Conservation (phyloP, 2,329 filamentous ascomycete genomes). For the Penicillium sp. region DNA sequence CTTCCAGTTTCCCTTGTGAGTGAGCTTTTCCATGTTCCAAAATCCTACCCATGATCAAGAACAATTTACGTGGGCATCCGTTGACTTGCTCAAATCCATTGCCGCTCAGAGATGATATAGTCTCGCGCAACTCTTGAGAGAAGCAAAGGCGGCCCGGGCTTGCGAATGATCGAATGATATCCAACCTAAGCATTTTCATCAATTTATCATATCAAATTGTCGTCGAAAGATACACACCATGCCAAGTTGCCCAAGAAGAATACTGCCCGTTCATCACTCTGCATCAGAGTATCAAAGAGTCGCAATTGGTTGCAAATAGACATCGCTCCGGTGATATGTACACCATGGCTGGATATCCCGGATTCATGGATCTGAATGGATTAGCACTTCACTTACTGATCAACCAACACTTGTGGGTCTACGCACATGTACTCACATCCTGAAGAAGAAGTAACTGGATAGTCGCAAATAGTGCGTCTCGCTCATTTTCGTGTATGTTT, state of each 20-base stretch:
- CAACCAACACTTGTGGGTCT: neutral
- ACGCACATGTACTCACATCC: constrained; percentile 27
- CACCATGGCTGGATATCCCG: constrained; percentile 33
- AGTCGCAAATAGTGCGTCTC: constrained; percentile 32
- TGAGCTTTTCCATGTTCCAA: constrained; percentile 30
- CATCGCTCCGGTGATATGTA: constrained; percentile 36
- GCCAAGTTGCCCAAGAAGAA: constrained; percentile 35
- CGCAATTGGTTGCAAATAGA: constrained; percentile 33
- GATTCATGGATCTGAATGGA: constrained; percentile 30
- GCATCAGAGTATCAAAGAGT: constrained; percentile 23
- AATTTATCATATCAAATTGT: neutral
- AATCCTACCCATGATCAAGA: constrained; percentile 30
- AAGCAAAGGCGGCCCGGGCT: constrained; percentile 30
- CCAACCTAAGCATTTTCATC: constrained; percentile 22
- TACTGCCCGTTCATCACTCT: constrained; percentile 26
- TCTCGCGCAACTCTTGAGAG: constrained; percentile 28
- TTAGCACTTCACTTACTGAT: too few relatives aligned
- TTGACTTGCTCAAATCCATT: constrained; percentile 32
- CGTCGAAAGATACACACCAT: constrained; percentile 20
- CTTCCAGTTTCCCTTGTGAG: constrained; percentile 14
- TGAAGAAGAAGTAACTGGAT: constrained; percentile 35
- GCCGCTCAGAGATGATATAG: constrained; percentile 25
- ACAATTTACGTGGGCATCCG: constrained; percentile 33
- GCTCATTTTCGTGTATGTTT: constrained; percentile 24
- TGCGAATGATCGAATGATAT: constrained; percentile 34